phyloP scores from a whole-genome alignment of 108 stramenopile genomes.

The Nannochloropsis salina region DNA sequence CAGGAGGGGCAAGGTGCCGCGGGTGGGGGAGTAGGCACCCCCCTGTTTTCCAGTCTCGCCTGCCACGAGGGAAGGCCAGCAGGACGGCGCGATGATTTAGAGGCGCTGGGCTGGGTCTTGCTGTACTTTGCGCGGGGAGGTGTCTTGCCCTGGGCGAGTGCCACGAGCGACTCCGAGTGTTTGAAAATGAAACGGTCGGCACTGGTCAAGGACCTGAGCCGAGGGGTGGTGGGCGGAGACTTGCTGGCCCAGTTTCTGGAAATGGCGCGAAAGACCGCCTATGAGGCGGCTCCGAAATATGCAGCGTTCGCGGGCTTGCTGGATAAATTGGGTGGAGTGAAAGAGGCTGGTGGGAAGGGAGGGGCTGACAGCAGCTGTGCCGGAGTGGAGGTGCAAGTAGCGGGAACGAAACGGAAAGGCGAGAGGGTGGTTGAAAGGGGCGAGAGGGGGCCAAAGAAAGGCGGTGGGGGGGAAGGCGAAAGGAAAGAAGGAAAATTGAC shows the following conservation, averaged over 20 bases:
- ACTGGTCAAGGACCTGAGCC: slow-evolving; percentile 25
- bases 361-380: not conserved
- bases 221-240: slow-evolving; percentile 17
- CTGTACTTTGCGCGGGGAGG: slow-evolving; percentile 31
- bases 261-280: slow-evolving; percentile 24
- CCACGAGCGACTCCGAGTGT: slow-evolving; percentile 33
- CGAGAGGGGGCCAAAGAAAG: not conserved
- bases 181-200: slow-evolving; percentile 28
- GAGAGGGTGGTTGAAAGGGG: not conserved
- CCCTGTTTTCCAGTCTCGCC: slow-evolving; percentile 38
- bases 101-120: slow-evolving; percentile 45
- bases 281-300: slow-evolving; percentile 31
- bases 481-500: too few relatives aligned
- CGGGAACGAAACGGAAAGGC: not conserved
- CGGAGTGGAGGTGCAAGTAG: not conserved
- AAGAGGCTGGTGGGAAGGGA: not conserved
- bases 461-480: not conserved
- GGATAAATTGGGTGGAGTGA: slow-evolving; percentile 15
- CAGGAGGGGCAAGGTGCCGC: not conserved
- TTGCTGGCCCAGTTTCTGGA: slow-evolving; percentile 27
- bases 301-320: slow-evolving; percentile 22
- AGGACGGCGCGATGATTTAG: slow-evolving; percentile 30
- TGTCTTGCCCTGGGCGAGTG: slow-evolving; percentile 39
- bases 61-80: slow-evolving; percentile 42
- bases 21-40: slow-evolving; percentile 36